Evolutionary conservation across 306 rosid genomes (phyloP).

Genomic region (Amphicarpaea edgeworthii): DNA sequence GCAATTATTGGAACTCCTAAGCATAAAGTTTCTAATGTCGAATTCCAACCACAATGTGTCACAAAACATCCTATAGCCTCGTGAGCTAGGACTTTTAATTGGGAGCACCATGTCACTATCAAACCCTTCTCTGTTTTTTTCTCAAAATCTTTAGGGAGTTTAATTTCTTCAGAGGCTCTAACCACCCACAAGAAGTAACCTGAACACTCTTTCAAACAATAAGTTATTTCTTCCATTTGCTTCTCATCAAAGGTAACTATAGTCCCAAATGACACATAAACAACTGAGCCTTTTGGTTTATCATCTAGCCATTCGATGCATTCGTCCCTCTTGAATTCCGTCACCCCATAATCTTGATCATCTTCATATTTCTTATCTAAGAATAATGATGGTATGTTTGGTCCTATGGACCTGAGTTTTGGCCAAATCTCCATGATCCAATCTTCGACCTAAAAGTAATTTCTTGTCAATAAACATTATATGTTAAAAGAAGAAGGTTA

Average conservation of each 20-base stretch:
- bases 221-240: conserved; percentile 34
- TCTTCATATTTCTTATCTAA: conserved; percentile 23
- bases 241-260: neutral
- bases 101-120: conserved; percentile 37
- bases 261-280: conserved; percentile 39
- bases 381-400: conserved; percentile 33
- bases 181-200: conserved; percentile 40
- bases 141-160: conserved; percentile 41
- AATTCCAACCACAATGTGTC: conserved; percentile 46
- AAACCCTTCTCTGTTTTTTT: conserved; percentile 12
- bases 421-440: conserved; percentile 42
- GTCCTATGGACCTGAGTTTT: conserved; percentile 31
- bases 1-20: conserved; percentile 39
- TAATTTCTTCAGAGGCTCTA: conserved; percentile 15
- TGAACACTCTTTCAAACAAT: conserved; percentile 4
- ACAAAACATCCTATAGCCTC: conserved; percentile 36
- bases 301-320: conserved; percentile 36
- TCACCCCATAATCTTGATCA: conserved; percentile 29
- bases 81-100: conserved; percentile 31
- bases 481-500: too few species aligned
- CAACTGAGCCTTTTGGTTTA: conserved; percentile 37
- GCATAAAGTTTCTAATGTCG: conserved; percentile 36
- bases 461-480: neutral
- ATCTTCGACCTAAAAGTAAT: conserved; percentile 8
- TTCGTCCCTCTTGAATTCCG: conserved; percentile 27